Evolutionary conservation across 2,329 filamentous ascomycete species (phyloP), one percentile per base, ranked within the genome.

Genomic region (Fusarium globosum): DNA sequence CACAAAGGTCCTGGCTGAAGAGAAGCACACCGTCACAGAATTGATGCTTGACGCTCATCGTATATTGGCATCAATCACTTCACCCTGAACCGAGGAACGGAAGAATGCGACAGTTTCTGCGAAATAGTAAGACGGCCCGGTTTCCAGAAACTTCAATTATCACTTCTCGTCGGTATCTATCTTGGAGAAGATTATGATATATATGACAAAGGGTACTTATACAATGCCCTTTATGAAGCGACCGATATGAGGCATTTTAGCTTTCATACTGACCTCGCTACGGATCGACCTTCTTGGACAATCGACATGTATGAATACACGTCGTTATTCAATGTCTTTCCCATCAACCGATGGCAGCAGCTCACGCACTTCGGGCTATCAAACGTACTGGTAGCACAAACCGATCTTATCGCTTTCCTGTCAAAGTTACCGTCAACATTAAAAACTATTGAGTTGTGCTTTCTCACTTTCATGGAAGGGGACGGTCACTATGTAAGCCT

Each of bases 251-350:
- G 14, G 14, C 14, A 30, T 16, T 16, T n/a, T 13, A 49, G 28
- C 10, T 30, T 30, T 13, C 28, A n/a, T 6, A 49, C 28, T 0
- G 20, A 49, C 10, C n/a, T 30, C 4, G 14, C 20, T 0, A 49
- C 46, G 14, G 30, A 30, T 13, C 10, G 20, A 2, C 7, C 0
- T 4, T n/a, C 20, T 16, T 30, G 10, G 20, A 49, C 20, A 13
- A 13, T 49, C 0, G 46, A n/a, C 4, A 30, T 30, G 20, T 2
- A 13, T 3, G 6, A 13, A 1, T 49, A 30, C 7, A 49, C 28
- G 14, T n/a, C 46, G 20, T 3, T 49, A 16, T 49, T 30, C 1
- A 28, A n/a, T 9, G 7, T 49, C 20, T 49, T 49, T 2, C 46
- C 46, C 46, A 49, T 49, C 46, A 14, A 49, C 4, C 10, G 28